Evolutionary conservation across 2,329 filamentous ascomycete genomes (phyloP), one percentile per base, ranked within the genome.

Genomic region (Blumeriella jaapii): DNA sequence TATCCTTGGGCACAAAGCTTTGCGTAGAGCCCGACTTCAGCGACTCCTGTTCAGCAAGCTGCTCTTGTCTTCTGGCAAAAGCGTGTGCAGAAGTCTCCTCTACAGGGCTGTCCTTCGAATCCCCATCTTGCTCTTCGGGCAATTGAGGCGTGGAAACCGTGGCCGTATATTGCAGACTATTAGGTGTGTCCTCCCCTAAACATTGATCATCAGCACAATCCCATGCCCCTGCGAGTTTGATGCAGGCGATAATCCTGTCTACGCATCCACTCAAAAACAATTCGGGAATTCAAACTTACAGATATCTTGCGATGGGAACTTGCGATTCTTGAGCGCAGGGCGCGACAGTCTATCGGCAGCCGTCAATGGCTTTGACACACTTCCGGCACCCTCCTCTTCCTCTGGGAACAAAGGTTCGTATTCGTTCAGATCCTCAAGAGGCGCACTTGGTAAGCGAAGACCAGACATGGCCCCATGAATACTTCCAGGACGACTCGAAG

Each of bases 341-440:
- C 65, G 62, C 56, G 73, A 75, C 47, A 75, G 63, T 44, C 68
- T 68, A 39, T 74, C 67, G 19, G 62, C 61, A 19, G 65, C 60
- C n/a, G 65, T 65, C 31, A 67, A 54, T 6, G 62, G 63, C 44
- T 68, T 67, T 32, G 66, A 62, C 15, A 56, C 55, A 26, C 61
- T 58, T 12, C 50, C 47, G 13, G 55, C 47, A 16, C 68, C 61
- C 37, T 74, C 71, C 3, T 71, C 68, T 11, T 87, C 82, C 38
- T 91, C 86, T 0, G 83, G 78, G 59, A 98, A 98, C 3, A 98
- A 64, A 2, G 91, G 91, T 56, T 96, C 89, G 52, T 96, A 96
- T 57, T 96, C 87, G 51, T 87, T 80, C 4, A 93, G 82, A 52
- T 93, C 81, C 50, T 93, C 85, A 6, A 93, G 63, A 4, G 82